Conservation (phyloP, 2,329 filamentous ascomycete genomes). For the Coniochaeta ligniaria region DNA sequence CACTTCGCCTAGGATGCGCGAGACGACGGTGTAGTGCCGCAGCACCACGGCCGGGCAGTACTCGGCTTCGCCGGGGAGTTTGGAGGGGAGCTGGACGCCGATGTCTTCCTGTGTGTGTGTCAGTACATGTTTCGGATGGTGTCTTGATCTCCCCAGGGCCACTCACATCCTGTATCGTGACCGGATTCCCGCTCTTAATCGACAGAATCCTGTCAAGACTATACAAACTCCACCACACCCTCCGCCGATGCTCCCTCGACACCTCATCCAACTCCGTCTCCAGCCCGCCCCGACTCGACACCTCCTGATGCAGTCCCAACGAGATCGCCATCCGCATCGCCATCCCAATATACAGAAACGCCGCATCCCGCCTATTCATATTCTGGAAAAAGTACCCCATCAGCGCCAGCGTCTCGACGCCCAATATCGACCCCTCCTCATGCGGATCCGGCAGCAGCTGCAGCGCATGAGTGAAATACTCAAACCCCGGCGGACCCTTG, state of each 20-base stretch:
- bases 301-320: constrained; percentile 48
- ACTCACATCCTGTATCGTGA: constrained; percentile 39
- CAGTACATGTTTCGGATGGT: background rate
- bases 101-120: constrained; percentile 34
- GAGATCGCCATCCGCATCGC: constrained; percentile 51
- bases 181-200: constrained; percentile 46
- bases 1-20: constrained; percentile 43
- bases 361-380: constrained; percentile 45
- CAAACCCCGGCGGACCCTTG: constrained; percentile 46
- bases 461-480: constrained; percentile 44
- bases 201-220: constrained; percentile 45
- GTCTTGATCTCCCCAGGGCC: background rate
- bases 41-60: constrained; percentile 40
- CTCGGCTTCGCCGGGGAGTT: constrained; percentile 26
- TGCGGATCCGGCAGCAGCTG: constrained; percentile 47
- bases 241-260: constrained; percentile 39
- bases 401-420: constrained; percentile 46
- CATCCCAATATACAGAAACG: constrained; percentile 46
- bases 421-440: constrained; percentile 45
- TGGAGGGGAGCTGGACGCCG: constrained; percentile 28
- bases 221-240: constrained; percentile 51
- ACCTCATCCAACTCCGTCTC: constrained; percentile 24
- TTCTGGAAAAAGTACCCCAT: constrained; percentile 52
- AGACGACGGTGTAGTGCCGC: constrained; percentile 43
- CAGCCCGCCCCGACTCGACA: constrained; percentile 20